Evolutionary conservation across 305 asterid genomes (phyloP), one percentile per base, ranked within the genome.

Genomic region (Ilex paraguariensis): DNA sequence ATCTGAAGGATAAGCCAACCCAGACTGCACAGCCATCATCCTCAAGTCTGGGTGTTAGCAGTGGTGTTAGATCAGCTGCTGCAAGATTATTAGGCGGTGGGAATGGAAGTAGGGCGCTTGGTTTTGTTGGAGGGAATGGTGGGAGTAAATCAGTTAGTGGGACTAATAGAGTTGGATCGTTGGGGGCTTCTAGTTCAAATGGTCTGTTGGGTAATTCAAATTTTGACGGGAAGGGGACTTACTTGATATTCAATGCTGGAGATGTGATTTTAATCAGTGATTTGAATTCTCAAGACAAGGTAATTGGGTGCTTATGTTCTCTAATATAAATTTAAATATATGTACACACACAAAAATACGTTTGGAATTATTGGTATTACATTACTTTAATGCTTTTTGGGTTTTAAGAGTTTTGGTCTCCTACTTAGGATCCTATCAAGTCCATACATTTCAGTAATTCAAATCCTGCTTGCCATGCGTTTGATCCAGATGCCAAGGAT

Each of bases 201-300:
- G 77, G 74, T 80, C 65, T 72, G 49, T 63, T 68, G 63, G 87
- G 84, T 16, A 86, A 82, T 77, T 75, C 83, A 10, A 94, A 88
- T 72, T 94, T 88, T 59, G 99, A 94, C 67, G 99, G 93, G n/a
- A 94, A 90, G 73, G 99, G 99, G 70, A 82, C 91, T 61, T 94
- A 87, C 73, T 79, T 94, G 89, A 89, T 94, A 69, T 94, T 94
- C 83, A 90, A 94, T 57, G 95, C 85, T 50, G 97, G 97, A 44
- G 99, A 94, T 80, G 86, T 96, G n/a, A 84, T 94, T 68, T 94
- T 90, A 65, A 71, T 94, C 67, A 83, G 96, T 53, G 97, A 94
- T 76, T 83, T 94, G 71, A 87, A 83, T 77, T 90, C 99, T 73
- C 96, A 84, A 66, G 99, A 94, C 81, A 94, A 94, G 99, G 99